These are phyloP conservation scores for Tetradesmus lagerheimii DNA, from an alignment of 139 green algal genomes.

Conservation along the genomic window DNA sequence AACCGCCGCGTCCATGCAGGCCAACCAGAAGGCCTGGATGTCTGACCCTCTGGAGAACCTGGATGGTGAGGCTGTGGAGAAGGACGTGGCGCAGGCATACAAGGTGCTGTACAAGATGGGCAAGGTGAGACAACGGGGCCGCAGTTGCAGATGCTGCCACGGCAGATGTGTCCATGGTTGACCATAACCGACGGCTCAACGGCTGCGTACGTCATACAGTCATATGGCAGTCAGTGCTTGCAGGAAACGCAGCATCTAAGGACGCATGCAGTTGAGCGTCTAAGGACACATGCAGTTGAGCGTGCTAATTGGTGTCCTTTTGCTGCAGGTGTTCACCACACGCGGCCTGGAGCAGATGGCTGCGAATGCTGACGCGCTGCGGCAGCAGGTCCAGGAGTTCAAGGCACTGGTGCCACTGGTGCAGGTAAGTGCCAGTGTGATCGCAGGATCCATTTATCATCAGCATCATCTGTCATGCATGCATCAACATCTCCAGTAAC, in stretches of 20 bases:
- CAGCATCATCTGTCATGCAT: too few relatives aligned
- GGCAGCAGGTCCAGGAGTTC: conserved; percentile 80
- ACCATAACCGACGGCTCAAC: too few relatives aligned
- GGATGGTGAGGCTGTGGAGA: conserved; percentile 76
- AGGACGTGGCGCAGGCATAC: conserved; percentile 64
- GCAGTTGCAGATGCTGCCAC: too few relatives aligned
- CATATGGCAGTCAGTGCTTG: too few relatives aligned
- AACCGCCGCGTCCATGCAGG: conserved; percentile 1
- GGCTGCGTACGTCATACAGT: too few relatives aligned
- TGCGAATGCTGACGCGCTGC: conserved; percentile 73
- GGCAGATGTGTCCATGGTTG: too few relatives aligned
- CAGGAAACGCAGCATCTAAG: too few relatives aligned
- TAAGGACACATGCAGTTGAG: too few relatives aligned
- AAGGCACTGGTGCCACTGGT: conserved; percentile 80
- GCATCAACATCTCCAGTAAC: too few relatives aligned
- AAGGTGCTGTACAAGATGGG: conserved; percentile 75
- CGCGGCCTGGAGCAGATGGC: conserved; percentile 64
- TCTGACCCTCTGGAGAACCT: conserved; percentile 70
- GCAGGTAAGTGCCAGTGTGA: too few relatives aligned
- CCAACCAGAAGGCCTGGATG: conserved; percentile 71
- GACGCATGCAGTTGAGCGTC: too few relatives aligned
- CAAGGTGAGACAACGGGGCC: conserved; percentile 32
- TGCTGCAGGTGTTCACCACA: conserved; percentile 61
- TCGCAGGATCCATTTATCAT: too few relatives aligned
- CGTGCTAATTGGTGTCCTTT: neutral